Evolutionary conservation across 345 rosid species (phyloP).

Genomic region (Aquilaria malaccensis): DNA sequence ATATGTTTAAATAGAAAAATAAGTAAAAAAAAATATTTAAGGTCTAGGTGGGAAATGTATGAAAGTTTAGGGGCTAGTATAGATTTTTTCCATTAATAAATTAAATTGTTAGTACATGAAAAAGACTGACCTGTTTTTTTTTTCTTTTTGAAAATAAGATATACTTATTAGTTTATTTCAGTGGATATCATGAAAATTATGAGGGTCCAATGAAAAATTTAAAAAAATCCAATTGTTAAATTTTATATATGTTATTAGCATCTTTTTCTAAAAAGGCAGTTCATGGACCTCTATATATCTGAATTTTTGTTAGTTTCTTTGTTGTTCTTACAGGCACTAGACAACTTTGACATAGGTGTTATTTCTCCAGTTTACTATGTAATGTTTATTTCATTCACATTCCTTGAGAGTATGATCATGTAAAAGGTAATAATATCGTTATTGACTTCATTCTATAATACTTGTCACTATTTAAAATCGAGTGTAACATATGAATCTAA

Average conservation of each 20-base stretch:
- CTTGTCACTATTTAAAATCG: too few relatives aligned
- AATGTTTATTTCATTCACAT: constrained; percentile 81
- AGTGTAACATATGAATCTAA: too few relatives aligned
- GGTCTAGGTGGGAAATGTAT: too few relatives aligned
- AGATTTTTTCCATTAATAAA: too few relatives aligned
- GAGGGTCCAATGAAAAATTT: background rate
- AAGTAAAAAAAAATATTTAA: too few relatives aligned
- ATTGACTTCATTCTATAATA: constrained; percentile 1
- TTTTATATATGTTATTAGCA: background rate
- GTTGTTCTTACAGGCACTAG: constrained; percentile 58
- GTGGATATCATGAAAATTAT: background rate
- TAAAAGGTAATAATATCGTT: constrained; percentile 49
- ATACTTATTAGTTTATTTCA: background rate
- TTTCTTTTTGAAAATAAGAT: too few relatives aligned
- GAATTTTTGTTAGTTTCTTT: background rate
- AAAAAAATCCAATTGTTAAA: background rate
- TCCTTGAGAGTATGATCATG: constrained; percentile 91
- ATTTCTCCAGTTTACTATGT: constrained; percentile 91
- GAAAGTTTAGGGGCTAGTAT: too few relatives aligned
- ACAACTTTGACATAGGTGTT: constrained; percentile 84
- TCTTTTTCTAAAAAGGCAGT: too few relatives aligned
- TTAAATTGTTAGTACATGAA: too few relatives aligned
- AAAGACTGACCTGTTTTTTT: too few relatives aligned
- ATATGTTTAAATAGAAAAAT: too few relatives aligned
- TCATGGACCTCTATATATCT: too few relatives aligned